Evolutionary conservation across 305 asterid genomes (phyloP).

Genomic region (Solanum hybrid): DNA sequence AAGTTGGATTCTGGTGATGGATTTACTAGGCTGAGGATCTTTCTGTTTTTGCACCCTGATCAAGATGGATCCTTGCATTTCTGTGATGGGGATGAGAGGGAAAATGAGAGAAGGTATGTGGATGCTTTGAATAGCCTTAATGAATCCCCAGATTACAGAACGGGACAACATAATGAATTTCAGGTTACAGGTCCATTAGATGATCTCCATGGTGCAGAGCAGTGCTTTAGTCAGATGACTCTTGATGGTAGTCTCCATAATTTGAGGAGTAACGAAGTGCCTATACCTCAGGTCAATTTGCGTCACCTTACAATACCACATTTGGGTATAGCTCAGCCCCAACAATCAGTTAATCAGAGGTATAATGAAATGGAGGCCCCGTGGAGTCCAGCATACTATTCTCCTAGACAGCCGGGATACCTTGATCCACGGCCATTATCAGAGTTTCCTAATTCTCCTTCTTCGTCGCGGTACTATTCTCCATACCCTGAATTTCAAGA

Average conservation of each 20-base stretch:
- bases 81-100: conserved; percentile 82
- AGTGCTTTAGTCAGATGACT: conserved; percentile 57
- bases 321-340: conserved; percentile 53
- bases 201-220: conserved; percentile 58
- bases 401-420: conserved; percentile 67
- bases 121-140: conserved; percentile 89
- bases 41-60: conserved; percentile 52
- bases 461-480: conserved; percentile 51
- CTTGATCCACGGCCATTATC: conserved; percentile 55
- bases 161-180: conserved; percentile 36
- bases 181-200: conserved; percentile 40
- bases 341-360: conserved; percentile 51
- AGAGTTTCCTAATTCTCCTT: conserved; percentile 80
- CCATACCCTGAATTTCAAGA: conserved; percentile 54
- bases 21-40: conserved; percentile 80
- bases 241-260: conserved; percentile 56
- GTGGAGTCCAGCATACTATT: conserved; percentile 93
- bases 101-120: conserved; percentile 81
- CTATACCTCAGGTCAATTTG: conserved; percentile 62
- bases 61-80: conserved; percentile 69
- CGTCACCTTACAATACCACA: conserved; percentile 67
- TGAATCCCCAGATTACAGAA: conserved; percentile 64
- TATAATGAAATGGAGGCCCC: conserved; percentile 85
- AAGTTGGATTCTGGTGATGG: conserved; percentile 79
- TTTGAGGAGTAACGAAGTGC: conserved; percentile 66